These are phyloP conservation scores for Phytophthora capsici DNA, from an alignment of 352 stramenopile species.

Conservation along the genomic window DNA sequence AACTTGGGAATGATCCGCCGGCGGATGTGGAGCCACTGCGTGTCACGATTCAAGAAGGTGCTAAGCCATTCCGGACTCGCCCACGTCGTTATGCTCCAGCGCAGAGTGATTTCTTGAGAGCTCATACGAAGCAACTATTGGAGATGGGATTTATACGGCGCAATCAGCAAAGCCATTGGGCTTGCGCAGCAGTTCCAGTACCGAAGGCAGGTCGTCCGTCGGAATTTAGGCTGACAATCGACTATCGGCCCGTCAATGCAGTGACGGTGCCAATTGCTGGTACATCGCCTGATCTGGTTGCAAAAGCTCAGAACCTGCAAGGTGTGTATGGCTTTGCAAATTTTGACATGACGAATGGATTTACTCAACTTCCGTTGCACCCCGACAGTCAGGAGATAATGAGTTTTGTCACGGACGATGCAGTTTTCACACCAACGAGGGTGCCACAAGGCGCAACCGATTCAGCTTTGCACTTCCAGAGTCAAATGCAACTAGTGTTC, in stretches of 20 bases:
- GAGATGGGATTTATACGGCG: constrained; percentile 5
- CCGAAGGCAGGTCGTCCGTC: neutral
- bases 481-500: constrained; percentile 22
- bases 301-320: constrained; percentile 2
- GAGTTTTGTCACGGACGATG: constrained; percentile 34
- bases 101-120: neutral
- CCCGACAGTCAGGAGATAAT: constrained; percentile 18
- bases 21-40: constrained; percentile 10
- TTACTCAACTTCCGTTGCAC: constrained; percentile 26
- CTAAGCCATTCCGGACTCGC: neutral
- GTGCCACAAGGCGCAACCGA: constrained; percentile 9
- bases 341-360: constrained; percentile 33
- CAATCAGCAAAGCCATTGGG: constrained; percentile 13
- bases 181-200: constrained; percentile 7
- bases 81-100: constrained; percentile 2
- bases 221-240: constrained; percentile 30
- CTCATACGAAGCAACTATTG: neutral
- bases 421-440: no score
- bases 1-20: neutral
- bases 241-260: constrained; percentile 22
- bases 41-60: neutral
- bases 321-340: constrained; percentile 9
- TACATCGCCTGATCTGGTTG: constrained; percentile 2
- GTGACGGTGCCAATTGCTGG: constrained; percentile 1
- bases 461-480: constrained; percentile 20